These are phyloP conservation scores for Verticillium zaregamsianum DNA, from an alignment of 2,329 filamentous ascomycete species.

Conservation along the genomic window DNA sequence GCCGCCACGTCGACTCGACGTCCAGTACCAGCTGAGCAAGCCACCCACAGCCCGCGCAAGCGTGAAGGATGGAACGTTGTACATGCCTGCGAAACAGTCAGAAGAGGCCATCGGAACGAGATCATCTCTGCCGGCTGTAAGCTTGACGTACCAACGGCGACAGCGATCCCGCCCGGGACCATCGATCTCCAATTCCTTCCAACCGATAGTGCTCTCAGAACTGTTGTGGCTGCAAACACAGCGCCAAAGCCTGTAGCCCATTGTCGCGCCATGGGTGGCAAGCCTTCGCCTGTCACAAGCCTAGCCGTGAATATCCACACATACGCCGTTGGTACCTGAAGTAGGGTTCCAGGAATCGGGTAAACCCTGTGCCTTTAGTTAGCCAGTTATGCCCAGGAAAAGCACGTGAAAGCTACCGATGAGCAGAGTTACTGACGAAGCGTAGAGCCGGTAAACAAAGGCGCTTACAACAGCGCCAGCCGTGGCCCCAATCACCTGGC, in stretches of 20 bases:
- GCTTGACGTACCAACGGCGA: slow-evolving; percentile 69
- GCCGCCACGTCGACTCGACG: slow-evolving; percentile 30
- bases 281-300: slow-evolving; percentile 82
- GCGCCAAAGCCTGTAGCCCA: slow-evolving; percentile 72
- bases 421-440: slow-evolving; percentile 37
- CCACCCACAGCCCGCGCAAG: slow-evolving; percentile 83
- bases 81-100: slow-evolving; percentile 65
- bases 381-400: background rate
- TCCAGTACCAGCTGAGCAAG: slow-evolving; percentile 72
- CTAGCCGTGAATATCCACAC: slow-evolving; percentile 98
- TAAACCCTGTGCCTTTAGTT: slow-evolving; percentile 60
- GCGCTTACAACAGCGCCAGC: slow-evolving; percentile 84
- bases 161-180: slow-evolving; percentile 89
- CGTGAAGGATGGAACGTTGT: slow-evolving; percentile 95
- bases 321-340: slow-evolving; percentile 90
- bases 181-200: slow-evolving; percentile 65
- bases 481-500: slow-evolving; percentile 86
- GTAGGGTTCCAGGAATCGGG: slow-evolving; percentile 79
- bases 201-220: slow-evolving; percentile 57
- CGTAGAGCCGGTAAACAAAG: slow-evolving; percentile 85
- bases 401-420: background rate
- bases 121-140: background rate
- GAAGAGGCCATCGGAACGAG: background rate
- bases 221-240: slow-evolving; percentile 69
- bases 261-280: slow-evolving; percentile 78